phyloP scores from a whole-genome alignment of 106 monocot genomes.

The Dioscorea dumetorum region DNA sequence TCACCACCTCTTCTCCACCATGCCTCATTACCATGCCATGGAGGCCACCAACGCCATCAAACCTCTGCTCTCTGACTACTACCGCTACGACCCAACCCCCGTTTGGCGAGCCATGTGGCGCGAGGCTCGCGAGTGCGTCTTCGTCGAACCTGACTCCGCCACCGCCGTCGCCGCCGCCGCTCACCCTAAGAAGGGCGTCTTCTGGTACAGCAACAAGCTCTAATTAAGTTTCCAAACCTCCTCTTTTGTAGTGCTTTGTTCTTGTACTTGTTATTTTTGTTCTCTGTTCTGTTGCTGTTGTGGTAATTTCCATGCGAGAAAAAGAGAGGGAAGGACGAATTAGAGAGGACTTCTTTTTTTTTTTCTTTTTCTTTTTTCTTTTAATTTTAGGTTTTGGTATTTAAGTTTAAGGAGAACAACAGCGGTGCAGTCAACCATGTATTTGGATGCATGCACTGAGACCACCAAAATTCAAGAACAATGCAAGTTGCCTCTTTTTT shows the following conservation, averaged over 20 bases:
- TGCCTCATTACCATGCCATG: constrained; percentile 79
- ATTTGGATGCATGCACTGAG: too few species aligned
- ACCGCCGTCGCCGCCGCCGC: constrained; percentile 7
- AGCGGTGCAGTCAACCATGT: too few species aligned
- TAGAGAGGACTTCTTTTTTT: neutral
- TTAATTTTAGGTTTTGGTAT: too few species aligned
- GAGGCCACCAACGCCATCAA: constrained; percentile 68
- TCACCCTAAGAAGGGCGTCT: constrained; percentile 25
- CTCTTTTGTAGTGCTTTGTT: neutral
- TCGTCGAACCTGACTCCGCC: constrained; percentile 49
- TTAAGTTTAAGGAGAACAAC: too few species aligned
- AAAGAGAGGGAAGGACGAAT: neutral
- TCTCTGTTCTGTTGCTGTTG: too few species aligned
- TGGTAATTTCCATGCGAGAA: neutral
- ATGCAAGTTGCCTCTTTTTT: too few species aligned
- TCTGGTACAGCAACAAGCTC: constrained; percentile 69
- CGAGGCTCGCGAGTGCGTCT: constrained; percentile 62
- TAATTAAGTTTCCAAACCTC: neutral
- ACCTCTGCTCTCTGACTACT: constrained; percentile 62
- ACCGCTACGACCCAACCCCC: constrained; percentile 51
- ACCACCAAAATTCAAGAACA: too few species aligned
- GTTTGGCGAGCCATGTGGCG: constrained; percentile 53
- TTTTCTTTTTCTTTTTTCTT: too few species aligned
- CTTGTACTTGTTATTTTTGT: too few species aligned
- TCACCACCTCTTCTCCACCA: constrained; percentile 74